Base-by-base conservation (phyloP, 2,329 filamentous ascomycete genomes). In the Penicillium crustosum region DNA sequence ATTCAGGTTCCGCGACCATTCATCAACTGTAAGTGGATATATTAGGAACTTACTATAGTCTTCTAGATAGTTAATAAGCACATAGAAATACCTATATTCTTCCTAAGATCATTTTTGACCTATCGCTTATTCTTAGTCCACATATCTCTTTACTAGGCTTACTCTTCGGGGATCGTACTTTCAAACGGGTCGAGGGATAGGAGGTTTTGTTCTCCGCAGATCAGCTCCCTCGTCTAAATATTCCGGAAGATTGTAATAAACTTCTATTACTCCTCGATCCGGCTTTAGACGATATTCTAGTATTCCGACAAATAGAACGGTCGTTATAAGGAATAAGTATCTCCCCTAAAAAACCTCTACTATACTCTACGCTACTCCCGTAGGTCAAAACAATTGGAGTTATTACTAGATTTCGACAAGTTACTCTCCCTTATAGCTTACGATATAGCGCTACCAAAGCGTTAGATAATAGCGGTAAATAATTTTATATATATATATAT, bases 31-130 rank as follows among this genome's bases (percentile, higher is more conserved):
- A 13, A 44, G 42, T 44, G 54, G 15, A 35, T 35, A 35, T 35
- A 35, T 35, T 35, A 35, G 13, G 13, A 35, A 13, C 33, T 35
- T 2, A 35, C 33, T 35, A 17, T 35, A 6, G 25, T 27, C 25
- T 27, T 27, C 6, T 2, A 5, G 33, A 17, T 50, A 72, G 70
- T 8, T 27, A 27, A 27, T 6, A 27, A 27, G 25, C 25, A 27
- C 25, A 6, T 6, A 27, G 25, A 33, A 73, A 74, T 54, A 71
- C 53, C 7, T 76, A 77, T 47, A 59, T 59, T 2, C 59, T 78
- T 33, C 70, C 68, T 7, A 65, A 77, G 59, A 73, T 72, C 43
- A 69, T 79, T 42, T 76, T 71, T 66, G 59, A 75, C 59, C 67
- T 57, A 2, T 75, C 65, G 7, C 63, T 78, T 15, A 61, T 75